A percentile compares a stretch with the other conserved stretches of the same genome.
Evolutionary conservation across 805 yeast genomes (phyloP).

Genomic region (Sugiyamaella floridensis): DNA sequence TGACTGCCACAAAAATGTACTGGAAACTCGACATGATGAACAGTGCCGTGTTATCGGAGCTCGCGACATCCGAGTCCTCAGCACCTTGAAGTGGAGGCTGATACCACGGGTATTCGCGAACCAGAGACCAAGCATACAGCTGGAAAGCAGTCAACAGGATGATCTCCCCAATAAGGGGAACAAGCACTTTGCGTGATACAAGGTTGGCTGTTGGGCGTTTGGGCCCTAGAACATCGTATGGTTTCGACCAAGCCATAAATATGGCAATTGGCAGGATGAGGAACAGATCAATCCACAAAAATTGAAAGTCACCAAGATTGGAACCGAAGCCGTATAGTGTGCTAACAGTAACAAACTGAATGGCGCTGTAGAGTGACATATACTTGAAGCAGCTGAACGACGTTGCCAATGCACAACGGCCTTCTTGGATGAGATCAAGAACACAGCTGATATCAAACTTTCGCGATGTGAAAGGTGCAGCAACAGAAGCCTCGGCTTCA

Average conservation of each 20-base stretch:
- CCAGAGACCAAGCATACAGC: slow-evolving; percentile 54
- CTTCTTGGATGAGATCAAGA: slow-evolving; percentile 83
- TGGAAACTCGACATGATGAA: slow-evolving; percentile 81
- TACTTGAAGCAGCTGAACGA: slow-evolving; percentile 95
- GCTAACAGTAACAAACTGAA: slow-evolving; percentile 84
- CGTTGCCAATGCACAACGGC: slow-evolving; percentile 90
- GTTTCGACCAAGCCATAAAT: slow-evolving; percentile 94
- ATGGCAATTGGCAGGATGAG: slow-evolving; percentile 91
- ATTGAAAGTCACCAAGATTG: slow-evolving; percentile 94
- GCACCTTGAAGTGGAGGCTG: slow-evolving; percentile 73
- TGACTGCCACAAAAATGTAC: slow-evolving; percentile 74
- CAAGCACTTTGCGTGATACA: slow-evolving; percentile 78
- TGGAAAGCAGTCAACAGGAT: slow-evolving; percentile 59
- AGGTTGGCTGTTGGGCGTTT: slow-evolving; percentile 93
- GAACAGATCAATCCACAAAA: slow-evolving; percentile 84
- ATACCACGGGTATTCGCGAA: slow-evolving; percentile 64
- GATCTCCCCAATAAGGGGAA: slow-evolving; percentile 78
- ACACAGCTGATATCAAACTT: slow-evolving; percentile 90
- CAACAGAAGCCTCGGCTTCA: slow-evolving; percentile 97
- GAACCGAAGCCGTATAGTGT: slow-evolving; percentile 82
- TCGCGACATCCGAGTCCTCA: slow-evolving; percentile 68
- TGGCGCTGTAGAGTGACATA: slow-evolving; percentile 95
- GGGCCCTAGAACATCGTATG: slow-evolving; percentile 48
- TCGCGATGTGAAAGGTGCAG: slow-evolving; percentile 95
- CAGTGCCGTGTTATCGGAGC: slow-evolving; percentile 83